Evolutionary conservation across 1,139 yeast genomes (phyloP), one percentile per base, ranked within the genome.

Genomic region (Diutina neorugosa): DNA sequence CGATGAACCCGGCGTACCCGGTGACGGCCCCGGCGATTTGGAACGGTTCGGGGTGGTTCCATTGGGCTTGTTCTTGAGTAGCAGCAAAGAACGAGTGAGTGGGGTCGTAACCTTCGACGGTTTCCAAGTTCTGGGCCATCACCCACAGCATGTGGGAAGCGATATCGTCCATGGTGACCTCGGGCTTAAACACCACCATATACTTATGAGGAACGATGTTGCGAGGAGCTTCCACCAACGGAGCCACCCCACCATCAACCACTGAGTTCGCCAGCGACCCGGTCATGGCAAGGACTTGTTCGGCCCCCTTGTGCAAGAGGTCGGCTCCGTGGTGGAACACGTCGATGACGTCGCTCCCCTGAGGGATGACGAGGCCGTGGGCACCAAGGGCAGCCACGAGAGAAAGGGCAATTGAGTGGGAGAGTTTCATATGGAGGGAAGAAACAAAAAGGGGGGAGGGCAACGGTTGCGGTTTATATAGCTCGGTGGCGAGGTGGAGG

Each of bases 1-100:
- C 77, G 71, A 90, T 86, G 67, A 73, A 78, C 54, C 96, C 97
- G 53, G 84, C 71, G 69, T 86, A 86, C 56, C 96, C 94, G 53
- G 67, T 66, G 57, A 84, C 63, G 44, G 67, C 59, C 49, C 71
- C 74, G 56, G 79, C 82, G 58, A 89, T 75, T 60, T 76, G 66
- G 70, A 86, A 91, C 40, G 77, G 67, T 63, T 84, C 87, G 56
- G 78, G 68, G 61, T 89, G 76, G 51, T 65, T 64, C 54, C 44
- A 57, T 56, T 51, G 27, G 8, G 51, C 53, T 46, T 65, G 69
- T 52, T 66, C 59, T 12, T 12, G 12, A 52, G 73, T 65, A 27
- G 75, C 62, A 27, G 71, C 63, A 54, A 75, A 69, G 64, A 78
- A 73, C 18, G 50, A 27, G 31, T 78, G 57, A 61, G 70, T 69